Base-by-base conservation (phyloP, 441 rosid species). In the Sinapis alba region DNA sequence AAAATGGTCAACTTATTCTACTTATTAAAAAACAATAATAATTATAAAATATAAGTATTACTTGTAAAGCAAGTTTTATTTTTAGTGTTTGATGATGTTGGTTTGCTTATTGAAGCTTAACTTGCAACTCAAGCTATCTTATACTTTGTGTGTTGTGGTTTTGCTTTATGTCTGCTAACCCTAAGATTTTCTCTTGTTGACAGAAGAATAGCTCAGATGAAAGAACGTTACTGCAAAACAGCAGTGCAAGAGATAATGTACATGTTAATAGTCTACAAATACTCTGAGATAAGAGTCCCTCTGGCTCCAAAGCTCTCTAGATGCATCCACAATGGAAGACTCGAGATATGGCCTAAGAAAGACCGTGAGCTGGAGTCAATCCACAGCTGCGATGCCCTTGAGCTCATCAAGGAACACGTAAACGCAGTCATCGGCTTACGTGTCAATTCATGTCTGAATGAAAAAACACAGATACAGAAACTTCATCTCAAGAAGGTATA, bases 301-400 rank as follows among this genome's bases (percentile, higher is more conserved):
- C 73, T 95, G 60, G 89, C 91, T 68, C 99, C 99, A 10, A 90
- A 86, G 83, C 97, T 95, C 67, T 87, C 94, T 7, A 84, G 84
- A 59, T 92, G 97, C 83, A 85, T 87, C 53, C 89, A 87, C 72
- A 95, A 92, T 69, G 81, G 88, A 32, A 84, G 98, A 65, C 91
- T 95, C 36, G 97, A 90, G 86, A 90, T 88, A 68, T 87, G 86
- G 85, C 98, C 97, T 27, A 56, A 94, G 7, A 95, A 88, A 83
- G 93, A 87, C 84, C 91, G 94, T 91, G 96, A 90, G 74, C 74
- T 95, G 13, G 98, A 95, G 71, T 95, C 99, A 5, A 87, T 95
- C 43, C 85, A 92, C 60, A 75, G 83, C 81, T 67, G 79, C 5
- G 97, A 95, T 63, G 74, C 82, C 13, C 78, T 95, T 70, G 85